These are phyloP conservation scores for Mucor racemosus DNA, from an alignment of 371 early-diverging fungal genomes.

Conservation along the genomic window DNA sequence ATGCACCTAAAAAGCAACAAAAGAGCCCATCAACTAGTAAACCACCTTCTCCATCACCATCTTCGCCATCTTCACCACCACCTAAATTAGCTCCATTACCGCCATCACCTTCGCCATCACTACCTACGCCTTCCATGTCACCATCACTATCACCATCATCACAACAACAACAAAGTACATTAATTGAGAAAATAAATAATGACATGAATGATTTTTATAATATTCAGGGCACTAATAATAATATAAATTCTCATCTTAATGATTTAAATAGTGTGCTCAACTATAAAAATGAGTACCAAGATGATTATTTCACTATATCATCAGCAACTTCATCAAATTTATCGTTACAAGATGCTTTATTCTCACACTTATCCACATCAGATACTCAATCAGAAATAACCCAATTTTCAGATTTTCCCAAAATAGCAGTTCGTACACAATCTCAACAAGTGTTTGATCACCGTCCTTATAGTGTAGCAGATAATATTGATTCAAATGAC, in stretches of 20 bases:
- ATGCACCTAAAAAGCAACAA: background rate
- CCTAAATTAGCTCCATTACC: background rate
- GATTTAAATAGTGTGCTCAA: background rate
- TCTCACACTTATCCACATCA: slow-evolving; percentile 26
- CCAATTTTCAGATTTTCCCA: slow-evolving; percentile 17
- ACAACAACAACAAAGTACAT: background rate
- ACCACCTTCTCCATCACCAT: background rate
- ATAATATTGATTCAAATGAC: background rate
- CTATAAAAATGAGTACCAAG: background rate
- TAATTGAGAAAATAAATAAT: background rate
- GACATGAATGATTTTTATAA: slow-evolving; percentile 18
- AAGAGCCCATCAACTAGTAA: background rate
- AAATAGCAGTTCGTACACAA: slow-evolving; percentile 24
- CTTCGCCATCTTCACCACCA: background rate
- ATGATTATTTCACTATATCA: slow-evolving; percentile 21
- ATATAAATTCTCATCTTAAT: background rate
- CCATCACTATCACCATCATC: background rate
- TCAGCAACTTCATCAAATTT: slow-evolving; percentile 21
- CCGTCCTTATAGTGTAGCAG: background rate
- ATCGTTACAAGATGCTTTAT: slow-evolving; percentile 28
- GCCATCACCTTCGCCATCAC: background rate
- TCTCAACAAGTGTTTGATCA: background rate
- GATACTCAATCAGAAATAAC: slow-evolving; percentile 25
- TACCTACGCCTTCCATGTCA: background rate
- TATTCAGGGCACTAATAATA: slow-evolving; percentile 1